Evolutionary conservation across 2,329 filamentous ascomycete genomes (phyloP).

Genomic region (Ascomycota sp.): DNA sequence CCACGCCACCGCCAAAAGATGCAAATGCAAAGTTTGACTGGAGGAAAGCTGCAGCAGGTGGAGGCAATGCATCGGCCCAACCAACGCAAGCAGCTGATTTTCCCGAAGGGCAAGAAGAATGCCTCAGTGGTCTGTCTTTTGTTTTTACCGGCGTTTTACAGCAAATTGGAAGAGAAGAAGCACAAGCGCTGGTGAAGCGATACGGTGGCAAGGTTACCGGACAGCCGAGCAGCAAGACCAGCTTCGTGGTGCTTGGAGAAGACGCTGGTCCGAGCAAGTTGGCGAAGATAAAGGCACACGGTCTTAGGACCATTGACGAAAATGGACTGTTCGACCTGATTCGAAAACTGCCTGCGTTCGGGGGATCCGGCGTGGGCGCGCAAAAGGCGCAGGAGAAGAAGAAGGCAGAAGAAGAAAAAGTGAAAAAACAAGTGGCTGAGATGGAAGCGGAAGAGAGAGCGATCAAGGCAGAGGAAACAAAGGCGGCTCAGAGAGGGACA

Average conservation of each 20-base stretch:
- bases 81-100: constrained; percentile 46
- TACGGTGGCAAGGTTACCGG: constrained; percentile 81
- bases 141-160: constrained; percentile 84
- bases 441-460: constrained; percentile 64
- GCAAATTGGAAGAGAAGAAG: constrained; percentile 64
- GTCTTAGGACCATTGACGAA: constrained; percentile 83
- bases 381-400: constrained; percentile 70
- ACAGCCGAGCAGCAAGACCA: constrained; percentile 79
- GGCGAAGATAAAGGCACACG: constrained; percentile 55
- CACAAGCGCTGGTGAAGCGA: constrained; percentile 64
- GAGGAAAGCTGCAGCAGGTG: constrained; percentile 34
- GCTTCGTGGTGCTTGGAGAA: constrained; percentile 70
- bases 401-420: constrained; percentile 61
- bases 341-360: constrained; percentile 55
- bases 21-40: constrained; percentile 61
- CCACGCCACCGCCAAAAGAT: constrained; percentile 56
- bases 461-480: constrained; percentile 28
- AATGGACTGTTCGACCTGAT: constrained; percentile 79
- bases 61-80: constrained; percentile 34
- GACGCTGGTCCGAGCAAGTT: constrained; percentile 91
- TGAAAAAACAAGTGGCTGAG: constrained; percentile 56
- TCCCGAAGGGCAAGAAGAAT: constrained; percentile 69
- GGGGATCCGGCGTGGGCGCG: constrained; percentile 70
- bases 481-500: constrained; percentile 20
- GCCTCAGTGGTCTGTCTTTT: constrained; percentile 70